Conservation (phyloP, 129 eudicot genomes). For the Oenanthe sinensis region DNA sequence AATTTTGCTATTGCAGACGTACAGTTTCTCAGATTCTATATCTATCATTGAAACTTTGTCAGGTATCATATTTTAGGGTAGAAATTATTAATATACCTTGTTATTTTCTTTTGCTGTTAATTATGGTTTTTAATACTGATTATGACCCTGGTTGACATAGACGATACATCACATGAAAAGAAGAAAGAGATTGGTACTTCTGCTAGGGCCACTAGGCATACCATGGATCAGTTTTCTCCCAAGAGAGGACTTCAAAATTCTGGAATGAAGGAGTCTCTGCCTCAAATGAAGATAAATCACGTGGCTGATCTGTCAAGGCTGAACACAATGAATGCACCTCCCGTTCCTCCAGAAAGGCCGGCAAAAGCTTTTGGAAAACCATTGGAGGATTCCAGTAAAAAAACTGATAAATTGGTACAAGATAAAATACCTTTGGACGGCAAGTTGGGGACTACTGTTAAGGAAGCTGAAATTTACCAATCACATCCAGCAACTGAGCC, state of each 20-base stretch:
- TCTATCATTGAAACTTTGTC: conserved; percentile 76
- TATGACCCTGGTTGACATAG: conserved; percentile 33
- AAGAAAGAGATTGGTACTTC: conserved; percentile 23
- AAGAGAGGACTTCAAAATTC: conserved; percentile 31
- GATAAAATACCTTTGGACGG: conserved; percentile 19
- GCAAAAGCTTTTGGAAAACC: conserved; percentile 31
- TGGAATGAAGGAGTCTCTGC: conserved; percentile 35
- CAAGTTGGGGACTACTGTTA: conserved; percentile 29
- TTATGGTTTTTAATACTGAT: conserved; percentile 7
- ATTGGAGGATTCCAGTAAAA: conserved; percentile 44
- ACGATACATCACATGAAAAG: conserved; percentile 27
- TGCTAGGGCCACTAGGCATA: conserved; percentile 11
- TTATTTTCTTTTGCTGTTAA: conserved; percentile 6
- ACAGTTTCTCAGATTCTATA: conserved; percentile 69
- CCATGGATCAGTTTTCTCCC: conserved; percentile 35
- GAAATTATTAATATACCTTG: conserved; percentile 1
- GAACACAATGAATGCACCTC: conserved; percentile 23
- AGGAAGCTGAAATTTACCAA: conserved; percentile 23
- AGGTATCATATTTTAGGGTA: conserved; percentile 33
- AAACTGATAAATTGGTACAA: conserved; percentile 27
- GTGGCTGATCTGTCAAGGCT: conserved; percentile 32
- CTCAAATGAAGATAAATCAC: conserved; percentile 28
- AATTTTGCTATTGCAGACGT: conserved; percentile 53
- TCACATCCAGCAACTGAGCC: conserved; percentile 31
- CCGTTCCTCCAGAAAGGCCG: conserved; percentile 40